These are phyloP conservation scores for Calonectria hongkongensis DNA, from an alignment of 2,329 filamentous ascomycete species.

Conservation along the genomic window DNA sequence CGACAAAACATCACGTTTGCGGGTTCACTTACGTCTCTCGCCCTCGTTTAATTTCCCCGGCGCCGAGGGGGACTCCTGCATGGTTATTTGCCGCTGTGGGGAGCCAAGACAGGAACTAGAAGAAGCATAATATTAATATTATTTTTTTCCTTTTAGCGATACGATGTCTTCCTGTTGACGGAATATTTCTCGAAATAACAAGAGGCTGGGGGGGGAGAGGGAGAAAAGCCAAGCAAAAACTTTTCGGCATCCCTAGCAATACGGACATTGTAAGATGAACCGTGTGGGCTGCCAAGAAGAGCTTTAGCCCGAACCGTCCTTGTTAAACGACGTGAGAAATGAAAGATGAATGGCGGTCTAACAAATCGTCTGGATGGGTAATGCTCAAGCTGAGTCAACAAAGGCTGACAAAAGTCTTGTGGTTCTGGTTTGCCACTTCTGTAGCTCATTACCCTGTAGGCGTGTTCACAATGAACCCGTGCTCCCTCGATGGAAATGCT, in stretches of 20 bases:
- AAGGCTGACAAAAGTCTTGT: background rate
- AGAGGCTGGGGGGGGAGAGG: background rate
- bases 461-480: background rate
- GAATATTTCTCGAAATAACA: constrained; percentile 9
- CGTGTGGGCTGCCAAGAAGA: constrained; percentile 2
- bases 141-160: constrained; percentile 6
- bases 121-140: constrained; percentile 29
- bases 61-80: background rate
- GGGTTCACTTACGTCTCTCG: background rate
- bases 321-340: background rate
- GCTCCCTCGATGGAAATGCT: background rate
- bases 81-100: constrained; percentile 20
- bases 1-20: background rate
- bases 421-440: background rate
- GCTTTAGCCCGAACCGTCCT: background rate
- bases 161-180: constrained; percentile 4
- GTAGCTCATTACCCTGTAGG: constrained; percentile 1
- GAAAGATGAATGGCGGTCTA: background rate
- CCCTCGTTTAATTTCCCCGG: constrained; percentile 14
- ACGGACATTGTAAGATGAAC: background rate
- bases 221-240: background rate
- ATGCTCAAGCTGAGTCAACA: background rate
- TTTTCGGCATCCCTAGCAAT: background rate
- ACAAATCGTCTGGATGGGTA: background rate
- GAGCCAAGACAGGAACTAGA: constrained; percentile 3